phyloP scores from a whole-genome alignment of 495 filamentous ascomycete species.

The Xylaria intraflava region DNA sequence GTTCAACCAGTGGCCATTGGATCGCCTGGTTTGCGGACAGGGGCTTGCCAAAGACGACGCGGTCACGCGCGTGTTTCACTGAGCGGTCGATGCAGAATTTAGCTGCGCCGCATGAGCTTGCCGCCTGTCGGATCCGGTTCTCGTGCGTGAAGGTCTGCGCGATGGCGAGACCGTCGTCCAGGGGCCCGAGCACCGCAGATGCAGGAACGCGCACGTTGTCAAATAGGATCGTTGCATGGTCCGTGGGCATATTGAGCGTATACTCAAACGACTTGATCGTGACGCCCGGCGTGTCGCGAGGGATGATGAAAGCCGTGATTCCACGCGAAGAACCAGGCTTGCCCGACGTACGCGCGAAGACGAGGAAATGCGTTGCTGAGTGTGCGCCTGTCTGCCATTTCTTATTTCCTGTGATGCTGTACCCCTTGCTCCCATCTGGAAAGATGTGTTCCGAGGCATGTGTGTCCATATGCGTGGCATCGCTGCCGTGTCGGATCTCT shows the following conservation, averaged over 20 bases:
- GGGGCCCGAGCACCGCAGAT: slow-evolving; percentile 40
- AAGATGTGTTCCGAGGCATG: slow-evolving; percentile 3
- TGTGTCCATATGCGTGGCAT: slow-evolving; percentile 53
- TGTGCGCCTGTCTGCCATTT: slow-evolving; percentile 60
- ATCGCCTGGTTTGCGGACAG: slow-evolving; percentile 53
- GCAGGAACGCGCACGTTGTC: slow-evolving; percentile 43
- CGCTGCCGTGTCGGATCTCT: slow-evolving; percentile 54
- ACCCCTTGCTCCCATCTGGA: slow-evolving; percentile 35
- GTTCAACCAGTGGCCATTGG: slow-evolving; percentile 54
- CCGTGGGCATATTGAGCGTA: slow-evolving; percentile 58
- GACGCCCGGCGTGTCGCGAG: slow-evolving; percentile 39
- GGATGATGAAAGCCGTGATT: slow-evolving; percentile 54
- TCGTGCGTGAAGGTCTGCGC: slow-evolving; percentile 59
- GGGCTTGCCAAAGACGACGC: slow-evolving; percentile 49
- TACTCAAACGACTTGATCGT: slow-evolving; percentile 50
- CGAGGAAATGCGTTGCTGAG: slow-evolving; percentile 49
- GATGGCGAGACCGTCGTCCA: slow-evolving; percentile 46
- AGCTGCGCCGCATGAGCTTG: slow-evolving; percentile 51
- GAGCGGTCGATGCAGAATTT: slow-evolving; percentile 49
- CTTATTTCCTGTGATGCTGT: slow-evolving; percentile 49
- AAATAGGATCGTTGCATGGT: slow-evolving; percentile 46
- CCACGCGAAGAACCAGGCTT: slow-evolving; percentile 40
- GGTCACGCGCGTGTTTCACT: slow-evolving; percentile 44
- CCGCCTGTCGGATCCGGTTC: slow-evolving; percentile 55
- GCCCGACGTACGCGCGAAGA: slow-evolving; percentile 51